Conservation (phyloP, 164 flowering plant genomes). For the Euptelea pleiosperma region DNA sequence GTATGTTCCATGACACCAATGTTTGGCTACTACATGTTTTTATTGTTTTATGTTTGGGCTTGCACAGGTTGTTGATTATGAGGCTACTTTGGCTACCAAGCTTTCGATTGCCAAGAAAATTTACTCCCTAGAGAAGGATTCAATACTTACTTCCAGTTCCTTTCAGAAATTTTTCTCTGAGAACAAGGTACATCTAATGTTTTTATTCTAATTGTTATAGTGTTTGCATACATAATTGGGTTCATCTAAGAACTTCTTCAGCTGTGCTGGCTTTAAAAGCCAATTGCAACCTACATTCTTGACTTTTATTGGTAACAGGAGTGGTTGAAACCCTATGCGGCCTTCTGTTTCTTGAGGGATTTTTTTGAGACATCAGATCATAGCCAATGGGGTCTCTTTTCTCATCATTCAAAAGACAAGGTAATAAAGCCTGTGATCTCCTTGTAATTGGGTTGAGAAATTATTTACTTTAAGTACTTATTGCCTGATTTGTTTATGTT, state of each 20-base stretch:
- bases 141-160: conserved; percentile 52
- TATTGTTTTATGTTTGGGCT: background rate
- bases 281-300: background rate
- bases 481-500: background rate
- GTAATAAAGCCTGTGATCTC: conserved; percentile 28
- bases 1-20: background rate
- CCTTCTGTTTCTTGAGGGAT: conserved; percentile 90
- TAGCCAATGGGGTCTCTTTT: conserved; percentile 95
- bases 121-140: conserved; percentile 64
- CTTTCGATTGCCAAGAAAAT: conserved; percentile 83
- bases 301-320: conserved; percentile 45
- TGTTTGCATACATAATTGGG: background rate
- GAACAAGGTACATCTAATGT: conserved; percentile 57
- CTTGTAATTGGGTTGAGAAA: background rate
- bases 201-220: background rate
- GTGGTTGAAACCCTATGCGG: conserved; percentile 97
- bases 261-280: background rate
- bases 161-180: conserved; percentile 76
- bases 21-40: background rate
- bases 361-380: conserved; percentile 97
- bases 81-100: conserved; percentile 83
- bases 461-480: background rate
- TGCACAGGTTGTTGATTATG: conserved; percentile 87
- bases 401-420: conserved; percentile 67
- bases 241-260: background rate